These are phyloP conservation scores for Microcera coccophila DNA, from an alignment of 2,329 filamentous ascomycete genomes.

Conservation along the genomic window DNA sequence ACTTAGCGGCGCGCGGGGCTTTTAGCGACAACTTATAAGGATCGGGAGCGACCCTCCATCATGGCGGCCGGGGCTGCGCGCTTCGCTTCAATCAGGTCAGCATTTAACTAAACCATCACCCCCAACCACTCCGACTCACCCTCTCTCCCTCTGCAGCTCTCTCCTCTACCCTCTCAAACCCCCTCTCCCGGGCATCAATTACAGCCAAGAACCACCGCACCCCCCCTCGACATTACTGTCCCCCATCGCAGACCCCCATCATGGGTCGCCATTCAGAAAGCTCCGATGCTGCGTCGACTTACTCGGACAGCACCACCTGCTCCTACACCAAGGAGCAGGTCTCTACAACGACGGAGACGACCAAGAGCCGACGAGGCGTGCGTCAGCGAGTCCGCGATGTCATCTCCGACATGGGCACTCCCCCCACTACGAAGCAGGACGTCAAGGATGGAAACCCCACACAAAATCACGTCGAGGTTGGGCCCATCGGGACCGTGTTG, in stretches of 20 bases:
- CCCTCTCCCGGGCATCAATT: background rate
- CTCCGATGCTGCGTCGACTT: slow-evolving; percentile 30
- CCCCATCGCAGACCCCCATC: background rate
- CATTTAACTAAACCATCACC: background rate
- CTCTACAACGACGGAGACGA: background rate
- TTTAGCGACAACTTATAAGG: background rate
- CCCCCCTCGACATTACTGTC: background rate
- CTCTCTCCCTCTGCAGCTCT: background rate
- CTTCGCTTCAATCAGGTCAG: too few relatives aligned
- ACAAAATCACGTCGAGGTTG: slow-evolving; percentile 27
- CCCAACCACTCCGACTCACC: background rate
- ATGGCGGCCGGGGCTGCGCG: background rate
- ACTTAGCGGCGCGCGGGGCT: background rate
- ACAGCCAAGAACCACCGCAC: background rate
- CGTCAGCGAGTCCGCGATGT: slow-evolving; percentile 34
- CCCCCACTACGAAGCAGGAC: slow-evolving; percentile 31
- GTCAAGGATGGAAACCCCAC: slow-evolving; percentile 30
- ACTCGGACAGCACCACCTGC: slow-evolving; percentile 30
- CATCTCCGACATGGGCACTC: slow-evolving; percentile 31
- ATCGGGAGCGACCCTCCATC: background rate
- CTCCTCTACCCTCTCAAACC: background rate
- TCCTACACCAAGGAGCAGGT: slow-evolving; percentile 26
- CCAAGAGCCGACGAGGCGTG: slow-evolving; percentile 22
- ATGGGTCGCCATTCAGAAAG: slow-evolving; percentile 26
- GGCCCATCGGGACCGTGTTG: slow-evolving; percentile 23